A percentile compares a stretch with the other conserved stretches of the same genome.
phyloP scores from a whole-genome alignment of 768 basidiomycete species.

The Psilocybe cyanescens region DNA sequence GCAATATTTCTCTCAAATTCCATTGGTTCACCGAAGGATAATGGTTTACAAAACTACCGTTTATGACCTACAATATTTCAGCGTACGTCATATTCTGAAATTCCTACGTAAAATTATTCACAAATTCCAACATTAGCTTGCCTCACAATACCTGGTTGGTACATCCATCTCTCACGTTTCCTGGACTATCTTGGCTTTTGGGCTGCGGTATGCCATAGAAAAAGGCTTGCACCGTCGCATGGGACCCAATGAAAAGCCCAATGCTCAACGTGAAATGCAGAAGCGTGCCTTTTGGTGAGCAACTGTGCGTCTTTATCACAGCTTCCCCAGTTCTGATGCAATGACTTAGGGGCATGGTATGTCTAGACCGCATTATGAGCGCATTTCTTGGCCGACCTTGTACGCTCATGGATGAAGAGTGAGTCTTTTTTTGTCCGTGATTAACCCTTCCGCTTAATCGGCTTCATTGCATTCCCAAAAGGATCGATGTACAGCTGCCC shows the following conservation, averaged over 20 bases:
- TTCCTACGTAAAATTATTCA: conserved; percentile 3
- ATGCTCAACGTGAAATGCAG: conserved; percentile 60
- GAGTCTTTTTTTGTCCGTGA: conserved; percentile 23
- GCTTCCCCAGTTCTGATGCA: not conserved
- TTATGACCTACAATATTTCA: conserved; percentile 73
- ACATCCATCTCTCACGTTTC: conserved; percentile 52
- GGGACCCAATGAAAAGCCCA: conserved; percentile 35
- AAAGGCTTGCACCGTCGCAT: conserved; percentile 61
- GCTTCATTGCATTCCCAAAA: conserved; percentile 23
- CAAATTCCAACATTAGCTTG: conserved; percentile 23
- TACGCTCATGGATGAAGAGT: conserved; percentile 76
- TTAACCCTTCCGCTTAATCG: not conserved
- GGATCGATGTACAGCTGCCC: conserved; percentile 69
- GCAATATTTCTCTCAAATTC: conserved; percentile 65
- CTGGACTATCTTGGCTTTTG: conserved; percentile 62
- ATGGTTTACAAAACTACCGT: conserved; percentile 60
- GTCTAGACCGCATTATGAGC: conserved; percentile 38
- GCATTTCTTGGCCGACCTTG: conserved; percentile 66
- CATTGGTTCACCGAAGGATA: conserved; percentile 57
- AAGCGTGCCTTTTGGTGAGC: conserved; percentile 59
- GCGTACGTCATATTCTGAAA: conserved; percentile 40
- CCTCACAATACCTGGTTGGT: conserved; percentile 40
- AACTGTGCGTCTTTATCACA: not conserved
- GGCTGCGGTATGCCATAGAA: conserved; percentile 65
- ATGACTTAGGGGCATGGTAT: conserved; percentile 32